Conservation (phyloP, 192 early-diverging fungal species). For the Gigaspora rosea region DNA sequence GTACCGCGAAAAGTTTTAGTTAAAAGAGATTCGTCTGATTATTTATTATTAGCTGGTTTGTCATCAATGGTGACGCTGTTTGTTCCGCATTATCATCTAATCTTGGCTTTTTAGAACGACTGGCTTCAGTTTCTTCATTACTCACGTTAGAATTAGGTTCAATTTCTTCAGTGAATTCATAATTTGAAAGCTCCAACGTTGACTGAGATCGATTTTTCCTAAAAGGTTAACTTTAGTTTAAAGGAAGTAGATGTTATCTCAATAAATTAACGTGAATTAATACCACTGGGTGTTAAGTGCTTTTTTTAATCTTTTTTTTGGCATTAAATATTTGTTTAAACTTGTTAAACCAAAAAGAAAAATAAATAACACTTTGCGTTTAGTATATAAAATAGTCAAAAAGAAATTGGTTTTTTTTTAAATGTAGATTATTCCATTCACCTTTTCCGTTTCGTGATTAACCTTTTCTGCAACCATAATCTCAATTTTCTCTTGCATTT, state of each 20-base stretch:
- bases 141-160: not conserved
- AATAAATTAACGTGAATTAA: no score
- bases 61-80: not conserved
- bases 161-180: not conserved
- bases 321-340: constrained; percentile 6
- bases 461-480: not conserved
- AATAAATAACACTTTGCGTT: not conserved
- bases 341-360: not conserved
- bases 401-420: not conserved
- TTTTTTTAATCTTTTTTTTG: constrained; percentile 20
- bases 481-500: not conserved
- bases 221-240: not conserved
- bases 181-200: not conserved
- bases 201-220: no score
- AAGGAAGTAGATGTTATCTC: not conserved
- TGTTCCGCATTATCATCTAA: constrained; percentile 10
- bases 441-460: not conserved
- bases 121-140: not conserved
- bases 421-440: not conserved
- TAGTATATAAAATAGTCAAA: not conserved
- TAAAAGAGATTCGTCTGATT: constrained; percentile 3
- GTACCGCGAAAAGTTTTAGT: constrained; percentile 10
- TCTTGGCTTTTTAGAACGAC: not conserved
- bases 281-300: not conserved
- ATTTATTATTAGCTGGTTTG: not conserved